phyloP scores from a whole-genome alignment of 2,329 filamentous ascomycete species.

The Cladosporium sp. region DNA sequence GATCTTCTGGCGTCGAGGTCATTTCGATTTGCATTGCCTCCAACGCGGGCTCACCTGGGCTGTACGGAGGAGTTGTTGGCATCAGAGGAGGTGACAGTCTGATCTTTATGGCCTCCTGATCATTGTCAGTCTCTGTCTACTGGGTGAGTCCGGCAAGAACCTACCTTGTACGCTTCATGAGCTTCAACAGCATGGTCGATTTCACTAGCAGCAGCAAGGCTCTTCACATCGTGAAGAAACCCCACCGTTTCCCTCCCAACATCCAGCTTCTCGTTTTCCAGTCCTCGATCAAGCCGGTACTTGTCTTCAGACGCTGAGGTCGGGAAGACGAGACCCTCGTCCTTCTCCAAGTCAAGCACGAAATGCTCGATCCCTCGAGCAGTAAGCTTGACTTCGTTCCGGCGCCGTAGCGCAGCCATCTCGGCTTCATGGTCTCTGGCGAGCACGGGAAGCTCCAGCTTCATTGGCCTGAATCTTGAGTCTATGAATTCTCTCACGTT shows the following conservation, averaged over 20 bases:
- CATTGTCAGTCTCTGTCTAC: slow-evolving; percentile 16
- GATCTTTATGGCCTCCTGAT: slow-evolving; percentile 25
- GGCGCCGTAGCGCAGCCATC: slow-evolving; percentile 32
- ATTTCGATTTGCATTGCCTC: slow-evolving; percentile 25
- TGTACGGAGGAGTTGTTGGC: slow-evolving; percentile 36
- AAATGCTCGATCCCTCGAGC: slow-evolving; percentile 22
- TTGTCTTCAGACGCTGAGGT: slow-evolving; percentile 15
- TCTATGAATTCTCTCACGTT: neutral
- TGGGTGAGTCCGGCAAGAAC: neutral
- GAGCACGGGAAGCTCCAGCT: slow-evolving; percentile 43
- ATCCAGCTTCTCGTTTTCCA: slow-evolving; percentile 32
- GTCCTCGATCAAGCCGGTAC: slow-evolving; percentile 11
- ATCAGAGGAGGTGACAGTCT: slow-evolving; percentile 44
- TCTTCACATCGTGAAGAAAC: slow-evolving; percentile 28
- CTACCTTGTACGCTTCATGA: neutral
- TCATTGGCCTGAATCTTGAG: slow-evolving; percentile 21
- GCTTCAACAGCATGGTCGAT: slow-evolving; percentile 16
- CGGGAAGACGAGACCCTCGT: slow-evolving; percentile 40
- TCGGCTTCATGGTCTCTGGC: slow-evolving; percentile 41
- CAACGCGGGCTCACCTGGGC: slow-evolving; percentile 24
- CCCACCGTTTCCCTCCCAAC: slow-evolving; percentile 31
- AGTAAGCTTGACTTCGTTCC: slow-evolving; percentile 17
- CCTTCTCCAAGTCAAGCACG: slow-evolving; percentile 35
- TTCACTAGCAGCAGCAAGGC: slow-evolving; percentile 19
- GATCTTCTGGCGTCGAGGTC: slow-evolving; percentile 25